Evolutionary conservation across 306 rosid genomes (phyloP).

Genomic region (Vachellia collinsii): DNA sequence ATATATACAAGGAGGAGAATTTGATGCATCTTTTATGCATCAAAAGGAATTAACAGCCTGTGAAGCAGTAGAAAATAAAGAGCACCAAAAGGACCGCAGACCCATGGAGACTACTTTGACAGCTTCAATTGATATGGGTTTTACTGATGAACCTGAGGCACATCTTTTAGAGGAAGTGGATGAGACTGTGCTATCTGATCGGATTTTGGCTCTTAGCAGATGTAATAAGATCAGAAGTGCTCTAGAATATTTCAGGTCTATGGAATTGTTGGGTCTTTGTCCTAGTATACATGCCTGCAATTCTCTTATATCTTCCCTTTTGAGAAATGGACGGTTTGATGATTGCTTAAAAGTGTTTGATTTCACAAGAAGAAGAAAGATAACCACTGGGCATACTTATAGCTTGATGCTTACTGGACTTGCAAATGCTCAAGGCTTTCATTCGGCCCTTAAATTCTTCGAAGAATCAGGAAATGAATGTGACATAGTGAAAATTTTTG

Average conservation of each 20-base stretch:
- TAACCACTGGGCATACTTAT: conserved; percentile 71
- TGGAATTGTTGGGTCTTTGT: conserved; percentile 69
- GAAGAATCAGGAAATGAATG: conserved; percentile 52
- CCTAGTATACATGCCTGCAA: conserved; percentile 81
- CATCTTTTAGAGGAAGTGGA: conserved; percentile 71
- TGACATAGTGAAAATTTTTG: conserved; percentile 55
- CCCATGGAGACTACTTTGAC: conserved; percentile 29
- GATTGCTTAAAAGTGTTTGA: conserved; percentile 66
- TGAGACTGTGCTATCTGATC: conserved; percentile 59
- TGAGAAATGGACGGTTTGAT: conserved; percentile 67
- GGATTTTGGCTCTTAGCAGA: conserved; percentile 82
- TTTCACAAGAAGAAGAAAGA: conserved; percentile 52
- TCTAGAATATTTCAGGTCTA: conserved; percentile 70
- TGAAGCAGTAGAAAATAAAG: conserved; percentile 46
- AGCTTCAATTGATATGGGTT: conserved; percentile 35
- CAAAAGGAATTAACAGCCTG: conserved; percentile 52
- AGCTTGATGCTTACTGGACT: conserved; percentile 79
- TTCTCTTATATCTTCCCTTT: conserved; percentile 75
- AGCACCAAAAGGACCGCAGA: conserved; percentile 30
- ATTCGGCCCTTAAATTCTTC: conserved; percentile 59
- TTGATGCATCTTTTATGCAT: conserved; percentile 35
- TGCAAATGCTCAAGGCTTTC: conserved; percentile 54
- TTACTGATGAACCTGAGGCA: conserved; percentile 41
- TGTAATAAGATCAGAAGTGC: conserved; percentile 78
- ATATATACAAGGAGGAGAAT: conserved; percentile 32